Evolutionary conservation across 164 flowering plant genomes (phyloP).

Genomic region (Vitis labrusca): DNA sequence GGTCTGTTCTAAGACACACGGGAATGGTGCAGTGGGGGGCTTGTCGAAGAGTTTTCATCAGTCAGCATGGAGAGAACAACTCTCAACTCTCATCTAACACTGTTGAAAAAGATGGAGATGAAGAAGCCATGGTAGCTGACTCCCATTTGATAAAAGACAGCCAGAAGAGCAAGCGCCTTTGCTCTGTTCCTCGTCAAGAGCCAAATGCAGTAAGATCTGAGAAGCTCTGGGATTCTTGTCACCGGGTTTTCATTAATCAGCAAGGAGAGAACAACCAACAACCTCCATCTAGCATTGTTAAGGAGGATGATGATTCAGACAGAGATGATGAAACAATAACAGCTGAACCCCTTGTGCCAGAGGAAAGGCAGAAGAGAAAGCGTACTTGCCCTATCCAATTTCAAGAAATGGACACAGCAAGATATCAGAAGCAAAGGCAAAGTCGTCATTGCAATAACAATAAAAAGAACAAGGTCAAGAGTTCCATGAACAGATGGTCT

Average conservation of each 20-base stretch:
- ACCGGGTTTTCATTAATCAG: not conserved
- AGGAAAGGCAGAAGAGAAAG: conserved; percentile 11
- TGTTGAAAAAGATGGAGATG: conserved; percentile 2
- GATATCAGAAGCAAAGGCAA: conserved; percentile 1
- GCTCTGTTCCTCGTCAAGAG: too few species aligned
- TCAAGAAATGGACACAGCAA: not conserved
- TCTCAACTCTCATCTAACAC: conserved; percentile 1
- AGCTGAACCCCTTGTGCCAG: conserved; percentile 6
- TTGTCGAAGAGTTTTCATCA: not conserved
- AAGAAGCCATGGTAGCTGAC: not conserved
- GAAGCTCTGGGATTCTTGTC: too few species aligned
- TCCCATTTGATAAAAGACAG: not conserved
- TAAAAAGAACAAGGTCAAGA: conserved; percentile 2
- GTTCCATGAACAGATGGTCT: conserved; percentile 17
- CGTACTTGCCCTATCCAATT: not conserved
- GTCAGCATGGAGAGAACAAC: not conserved
- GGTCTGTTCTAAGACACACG: conserved; percentile 12
- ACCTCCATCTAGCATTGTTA: not conserved
- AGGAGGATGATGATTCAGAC: not conserved
- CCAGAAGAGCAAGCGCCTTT: not conserved
- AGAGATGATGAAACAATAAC: conserved; percentile 8
- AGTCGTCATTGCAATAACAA: not conserved
- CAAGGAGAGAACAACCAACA: not conserved
- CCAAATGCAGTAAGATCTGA: too few species aligned
- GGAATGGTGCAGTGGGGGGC: conserved; percentile 17